Base-by-base conservation (phyloP, 495 filamentous ascomycete genomes). In the Terfezia boudieri region DNA sequence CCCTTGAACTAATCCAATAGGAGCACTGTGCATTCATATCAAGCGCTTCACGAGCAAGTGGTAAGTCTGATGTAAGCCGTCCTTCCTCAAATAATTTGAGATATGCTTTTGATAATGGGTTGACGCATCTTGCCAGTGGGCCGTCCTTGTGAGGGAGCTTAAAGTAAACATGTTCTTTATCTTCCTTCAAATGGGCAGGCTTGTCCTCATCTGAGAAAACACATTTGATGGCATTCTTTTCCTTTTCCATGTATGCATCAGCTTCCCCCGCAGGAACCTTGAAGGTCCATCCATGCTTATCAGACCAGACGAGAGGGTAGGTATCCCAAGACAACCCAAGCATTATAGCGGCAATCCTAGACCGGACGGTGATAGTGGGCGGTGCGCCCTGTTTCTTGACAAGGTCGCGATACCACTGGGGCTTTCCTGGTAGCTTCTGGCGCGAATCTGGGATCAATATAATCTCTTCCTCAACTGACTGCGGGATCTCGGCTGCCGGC, bases 11-110 rank as follows among this genome's bases (percentile, higher is more conserved):
- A 54, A 96, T 96, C 90, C 90, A 99, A 67, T 99, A 99, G 1
- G 87, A 94, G 63, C 90, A 99, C 0, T 84, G 88, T 2, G 88
- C 86, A 61, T 99, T 99, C 92, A 96, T 95, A 55, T 96, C 83
- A 53, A 96, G 71, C 6, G 90, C 90, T 64, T 94, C 86, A 60
- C 88, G 93, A 0, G 90, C 90, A 32, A 51, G 11, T 7, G 14
- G n/a, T 20, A 23, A 12, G 23, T 7, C 22, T 16, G 86, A 94
- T 6, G 82, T 80, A 7, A 99, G 70, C 16, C 74, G 84, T 1
- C 86, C 88, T 26, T 82, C 83, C 61, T 96, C 92, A 61, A 96
- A 96, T 63, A 93, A 94, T 50, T 76, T 67, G 53, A 92, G 73
- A 60, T 94, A 99, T 9, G 80, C 73, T 68, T 99, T 99, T 0